A percentile compares a stretch with the other conserved stretches of the same genome.
Evolutionary conservation across 352 stramenopile species (phyloP).

Genomic region (Globisporangium recalcitrans): DNA sequence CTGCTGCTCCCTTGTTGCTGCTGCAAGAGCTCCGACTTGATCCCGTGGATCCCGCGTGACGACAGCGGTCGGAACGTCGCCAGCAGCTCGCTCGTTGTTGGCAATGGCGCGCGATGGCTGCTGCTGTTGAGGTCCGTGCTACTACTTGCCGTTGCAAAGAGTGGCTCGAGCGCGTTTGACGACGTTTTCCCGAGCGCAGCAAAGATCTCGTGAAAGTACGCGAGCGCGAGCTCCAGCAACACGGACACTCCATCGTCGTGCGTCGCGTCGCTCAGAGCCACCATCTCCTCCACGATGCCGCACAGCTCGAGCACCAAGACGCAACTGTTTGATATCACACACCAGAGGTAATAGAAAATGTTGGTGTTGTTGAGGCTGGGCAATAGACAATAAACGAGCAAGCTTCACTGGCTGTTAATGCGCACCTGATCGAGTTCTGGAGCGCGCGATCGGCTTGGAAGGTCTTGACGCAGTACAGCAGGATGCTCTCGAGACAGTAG

Average conservation of each 20-base stretch:
- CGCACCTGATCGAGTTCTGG: constrained; percentile 18
- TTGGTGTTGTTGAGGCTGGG: not conserved
- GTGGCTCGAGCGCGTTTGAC: not conserved
- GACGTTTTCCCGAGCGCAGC: constrained; percentile 21
- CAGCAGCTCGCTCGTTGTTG: constrained; percentile 8
- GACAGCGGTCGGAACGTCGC: constrained; percentile 9
- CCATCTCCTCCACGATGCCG: constrained; percentile 47
- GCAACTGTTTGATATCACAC: constrained; percentile 30
- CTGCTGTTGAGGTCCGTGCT: no score
- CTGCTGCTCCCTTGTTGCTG: not conserved
- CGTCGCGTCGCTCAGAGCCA: constrained; percentile 15
- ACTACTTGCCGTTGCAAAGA: constrained; percentile 1
- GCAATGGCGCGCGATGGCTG: not conserved
- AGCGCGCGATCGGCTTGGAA: constrained; percentile 9
- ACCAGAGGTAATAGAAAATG: not conserved
- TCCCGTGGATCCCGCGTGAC: not conserved
- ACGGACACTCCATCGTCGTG: not conserved
- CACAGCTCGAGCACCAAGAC: constrained; percentile 64
- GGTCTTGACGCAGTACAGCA: constrained; percentile 15
- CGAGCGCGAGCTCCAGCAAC: constrained; percentile 23
- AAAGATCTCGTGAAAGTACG: constrained; percentile 31
- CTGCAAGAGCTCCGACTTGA: constrained; percentile 15
- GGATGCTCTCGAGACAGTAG: constrained; percentile 10
- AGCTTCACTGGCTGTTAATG: not conserved
- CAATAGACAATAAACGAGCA: constrained; percentile 5